phyloP scores from a whole-genome alignment of 2,329 filamentous ascomycete species.

The Sporothrix luriei region DNA sequence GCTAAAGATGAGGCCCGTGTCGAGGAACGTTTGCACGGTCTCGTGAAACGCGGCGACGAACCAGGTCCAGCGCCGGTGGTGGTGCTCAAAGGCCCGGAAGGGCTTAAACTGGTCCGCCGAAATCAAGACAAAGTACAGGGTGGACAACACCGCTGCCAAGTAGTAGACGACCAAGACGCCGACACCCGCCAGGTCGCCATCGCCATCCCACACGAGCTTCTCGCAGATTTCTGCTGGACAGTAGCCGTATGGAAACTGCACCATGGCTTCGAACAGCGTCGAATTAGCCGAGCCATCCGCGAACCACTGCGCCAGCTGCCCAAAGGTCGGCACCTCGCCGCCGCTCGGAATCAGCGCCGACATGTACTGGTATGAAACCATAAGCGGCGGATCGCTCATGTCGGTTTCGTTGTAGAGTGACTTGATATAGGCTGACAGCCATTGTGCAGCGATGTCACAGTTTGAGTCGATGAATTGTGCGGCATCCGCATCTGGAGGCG shows the following conservation, averaged over 20 bases:
- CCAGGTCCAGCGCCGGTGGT: conserved; percentile 5
- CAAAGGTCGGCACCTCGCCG: neutral
- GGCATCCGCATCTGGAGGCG: neutral
- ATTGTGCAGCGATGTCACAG: conserved; percentile 26
- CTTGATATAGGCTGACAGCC: conserved; percentile 19
- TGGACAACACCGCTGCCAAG: conserved; percentile 32
- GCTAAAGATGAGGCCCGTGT: conserved; percentile 36
- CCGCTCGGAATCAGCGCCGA: conserved; percentile 11
- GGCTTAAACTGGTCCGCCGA: conserved; percentile 28
- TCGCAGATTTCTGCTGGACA: conserved; percentile 32
- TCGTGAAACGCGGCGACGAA: conserved; percentile 32
- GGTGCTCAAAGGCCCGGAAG: neutral
- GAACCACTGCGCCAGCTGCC: conserved; percentile 28
- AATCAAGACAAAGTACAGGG: conserved; percentile 34
- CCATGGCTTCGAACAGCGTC: neutral
- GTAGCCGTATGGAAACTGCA: conserved; percentile 1
- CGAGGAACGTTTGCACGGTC: conserved; percentile 34
- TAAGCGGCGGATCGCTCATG: neutral
- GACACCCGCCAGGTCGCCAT: conserved; percentile 36
- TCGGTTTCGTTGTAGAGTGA: conserved; percentile 2
- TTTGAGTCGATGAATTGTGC: conserved; percentile 20
- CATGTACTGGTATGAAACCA: conserved; percentile 20
- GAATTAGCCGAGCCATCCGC: neutral
- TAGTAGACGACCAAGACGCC: conserved; percentile 37
- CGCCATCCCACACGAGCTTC: conserved; percentile 35